Evolutionary conservation across 1,284 basidiomycete genomes (phyloP).

Genomic region (Veloboletus limbatus): DNA sequence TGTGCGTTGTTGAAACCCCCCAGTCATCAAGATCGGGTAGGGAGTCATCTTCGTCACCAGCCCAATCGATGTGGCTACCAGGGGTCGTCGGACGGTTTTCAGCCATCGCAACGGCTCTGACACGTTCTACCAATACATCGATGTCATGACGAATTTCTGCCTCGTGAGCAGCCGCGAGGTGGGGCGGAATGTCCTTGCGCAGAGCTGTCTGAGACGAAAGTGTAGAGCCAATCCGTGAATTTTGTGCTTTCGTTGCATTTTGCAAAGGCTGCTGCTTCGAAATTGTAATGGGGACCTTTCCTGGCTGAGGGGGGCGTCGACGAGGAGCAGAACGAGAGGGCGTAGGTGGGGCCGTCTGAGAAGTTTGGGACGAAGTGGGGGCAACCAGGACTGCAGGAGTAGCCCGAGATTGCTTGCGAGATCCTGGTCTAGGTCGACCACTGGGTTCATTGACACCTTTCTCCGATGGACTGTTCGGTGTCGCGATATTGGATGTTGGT

Average conservation of each 20-base stretch:
- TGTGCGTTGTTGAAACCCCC: conserved; percentile 54
- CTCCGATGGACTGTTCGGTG: conserved; percentile 16
- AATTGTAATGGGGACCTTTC: conserved; percentile 15
- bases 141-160: conserved; percentile 58
- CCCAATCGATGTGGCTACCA: conserved; percentile 81
- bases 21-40: conserved; percentile 80
- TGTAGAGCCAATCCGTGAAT: conserved; percentile 17
- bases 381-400: conserved; percentile 35
- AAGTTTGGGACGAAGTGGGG: conserved; percentile 26
- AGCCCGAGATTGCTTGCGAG: conserved; percentile 37
- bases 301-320: conserved; percentile 38
- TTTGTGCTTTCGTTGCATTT: conserved; percentile 23
- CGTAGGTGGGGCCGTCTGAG: conserved; percentile 32
- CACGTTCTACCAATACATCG: conserved; percentile 68
- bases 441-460: conserved; percentile 15
- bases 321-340: conserved; percentile 40
- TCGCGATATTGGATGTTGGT: neutral
- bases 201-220: conserved; percentile 35
- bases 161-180: conserved; percentile 44
- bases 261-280: conserved; percentile 16
- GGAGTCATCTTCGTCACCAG: conserved; percentile 77
- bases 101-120: conserved; percentile 66
- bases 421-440: conserved; percentile 34
- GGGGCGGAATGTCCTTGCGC: conserved; percentile 60
- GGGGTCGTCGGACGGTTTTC: conserved; percentile 65